These are phyloP conservation scores for Apium graveolens DNA, from an alignment of 129 eudicot genomes.

Conservation along the genomic window DNA sequence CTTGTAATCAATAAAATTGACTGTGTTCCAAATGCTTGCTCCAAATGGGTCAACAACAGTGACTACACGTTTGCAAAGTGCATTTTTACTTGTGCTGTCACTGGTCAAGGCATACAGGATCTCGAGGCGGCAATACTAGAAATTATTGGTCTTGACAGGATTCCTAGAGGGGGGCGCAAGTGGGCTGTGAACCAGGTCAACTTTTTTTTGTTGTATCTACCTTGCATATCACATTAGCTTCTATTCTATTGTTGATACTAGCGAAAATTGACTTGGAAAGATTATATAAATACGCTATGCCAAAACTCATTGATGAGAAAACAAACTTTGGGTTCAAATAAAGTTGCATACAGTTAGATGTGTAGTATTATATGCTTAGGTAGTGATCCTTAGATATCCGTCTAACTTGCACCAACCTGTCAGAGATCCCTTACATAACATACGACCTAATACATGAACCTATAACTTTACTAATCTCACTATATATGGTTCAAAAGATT, in stretches of 20 bases:
- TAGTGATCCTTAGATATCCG: background rate
- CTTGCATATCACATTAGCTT: background rate
- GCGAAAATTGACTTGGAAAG: background rate
- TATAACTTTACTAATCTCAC: background rate
- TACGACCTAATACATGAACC: background rate
- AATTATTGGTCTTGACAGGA: conserved; percentile 64
- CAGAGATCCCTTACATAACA: background rate
- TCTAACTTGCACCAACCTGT: background rate
- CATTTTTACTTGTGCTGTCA: conserved; percentile 76
- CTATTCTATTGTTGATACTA: background rate
- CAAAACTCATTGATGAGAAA: background rate
- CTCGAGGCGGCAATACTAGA: conserved; percentile 64
- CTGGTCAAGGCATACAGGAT: conserved; percentile 73
- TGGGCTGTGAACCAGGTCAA: conserved; percentile 95
- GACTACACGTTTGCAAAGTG: conserved; percentile 33
- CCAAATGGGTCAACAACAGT: conserved; percentile 29
- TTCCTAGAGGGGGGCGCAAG: conserved; percentile 72
- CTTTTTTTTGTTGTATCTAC: background rate
- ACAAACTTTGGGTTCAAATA: background rate
- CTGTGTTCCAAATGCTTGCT: conserved; percentile 42
- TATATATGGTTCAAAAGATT: background rate
- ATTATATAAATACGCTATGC: background rate
- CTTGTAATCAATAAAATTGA: conserved; percentile 87
- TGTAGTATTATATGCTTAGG: background rate
- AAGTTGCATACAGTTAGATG: background rate